Percentiles rank a stretch among this genome's conserved stretches.
phyloP scores from a whole-genome alignment of 1,139 yeast species.

The Geotrichum cucujoidarum region DNA sequence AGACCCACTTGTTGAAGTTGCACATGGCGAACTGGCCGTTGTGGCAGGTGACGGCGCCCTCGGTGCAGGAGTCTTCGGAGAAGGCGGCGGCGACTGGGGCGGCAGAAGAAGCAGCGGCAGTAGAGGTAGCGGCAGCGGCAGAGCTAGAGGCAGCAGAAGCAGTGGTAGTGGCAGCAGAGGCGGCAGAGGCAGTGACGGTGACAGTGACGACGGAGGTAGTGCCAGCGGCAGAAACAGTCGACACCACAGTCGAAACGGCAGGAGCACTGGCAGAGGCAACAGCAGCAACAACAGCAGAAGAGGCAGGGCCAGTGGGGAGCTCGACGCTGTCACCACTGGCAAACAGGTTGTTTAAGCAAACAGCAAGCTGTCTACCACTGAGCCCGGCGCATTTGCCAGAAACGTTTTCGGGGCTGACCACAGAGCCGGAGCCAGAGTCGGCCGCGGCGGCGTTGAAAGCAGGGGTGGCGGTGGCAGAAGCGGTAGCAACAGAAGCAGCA shows the following conservation, averaged over 20 bases:
- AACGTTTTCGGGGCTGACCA: conserved; percentile 10
- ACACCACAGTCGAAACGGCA: conserved; percentile 17
- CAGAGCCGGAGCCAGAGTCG: conserved; percentile 15
- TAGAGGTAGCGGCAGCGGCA: conserved; percentile 18
- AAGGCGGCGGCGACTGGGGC: conserved; percentile 18
- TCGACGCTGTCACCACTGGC: conserved; percentile 7
- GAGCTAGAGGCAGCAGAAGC: no score
- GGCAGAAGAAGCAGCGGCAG: conserved; percentile 16
- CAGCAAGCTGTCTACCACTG: conserved; percentile 11
- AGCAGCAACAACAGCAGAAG: not conserved
- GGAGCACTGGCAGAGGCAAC: not conserved
- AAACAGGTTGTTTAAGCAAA: conserved; percentile 15
- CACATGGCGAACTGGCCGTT: conserved; percentile 52
- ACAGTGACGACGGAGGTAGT: not conserved
- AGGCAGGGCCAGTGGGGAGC: conserved; percentile 1
- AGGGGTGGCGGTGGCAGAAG: conserved; percentile 16
- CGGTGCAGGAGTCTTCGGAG: conserved; percentile 37
- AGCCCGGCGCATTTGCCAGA: conserved; percentile 16
- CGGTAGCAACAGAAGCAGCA: conserved; percentile 15
- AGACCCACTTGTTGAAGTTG: conserved; percentile 52
- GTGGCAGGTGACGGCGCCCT: conserved; percentile 49
- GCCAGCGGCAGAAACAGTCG: conserved; percentile 10
- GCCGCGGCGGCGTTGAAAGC: conserved; percentile 21
- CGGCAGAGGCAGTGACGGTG: not conserved
- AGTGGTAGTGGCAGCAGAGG: conserved; percentile 23